These are phyloP conservation scores for Brassica hybrid DNA, from an alignment of 441 rosid genomes.

Conservation along the genomic window DNA sequence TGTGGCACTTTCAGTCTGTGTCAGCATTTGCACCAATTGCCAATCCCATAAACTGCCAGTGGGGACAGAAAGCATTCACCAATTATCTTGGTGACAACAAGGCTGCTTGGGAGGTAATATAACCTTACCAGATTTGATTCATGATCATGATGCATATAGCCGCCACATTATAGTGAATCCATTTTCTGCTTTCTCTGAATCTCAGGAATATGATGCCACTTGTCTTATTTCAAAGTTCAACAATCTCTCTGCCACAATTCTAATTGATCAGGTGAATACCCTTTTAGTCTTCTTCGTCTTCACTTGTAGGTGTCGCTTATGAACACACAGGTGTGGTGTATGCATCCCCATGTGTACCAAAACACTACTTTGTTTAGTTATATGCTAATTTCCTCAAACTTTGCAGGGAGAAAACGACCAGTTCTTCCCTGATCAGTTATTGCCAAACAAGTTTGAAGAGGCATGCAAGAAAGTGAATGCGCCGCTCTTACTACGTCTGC, in stretches of 20 bases:
- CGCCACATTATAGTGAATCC: background rate
- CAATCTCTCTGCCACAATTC: constrained; percentile 67
- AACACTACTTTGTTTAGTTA: constrained; percentile 10
- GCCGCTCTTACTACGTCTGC: constrained; percentile 65
- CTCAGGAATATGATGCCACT: constrained; percentile 94
- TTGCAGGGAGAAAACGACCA: constrained; percentile 87
- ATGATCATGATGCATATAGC: background rate
- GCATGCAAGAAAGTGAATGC: constrained; percentile 67
- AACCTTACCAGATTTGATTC: background rate
- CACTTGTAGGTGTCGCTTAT: background rate
- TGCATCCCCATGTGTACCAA: constrained; percentile 6
- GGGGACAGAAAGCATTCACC: constrained; percentile 95
- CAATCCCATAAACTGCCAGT: constrained; percentile 80
- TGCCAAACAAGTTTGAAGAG: constrained; percentile 67
- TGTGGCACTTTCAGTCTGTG: constrained; percentile 65
- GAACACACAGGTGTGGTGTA: background rate
- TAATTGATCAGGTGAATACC: constrained; percentile 84
- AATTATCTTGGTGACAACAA: constrained; percentile 81
- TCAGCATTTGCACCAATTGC: constrained; percentile 89
- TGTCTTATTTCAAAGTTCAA: constrained; percentile 64
- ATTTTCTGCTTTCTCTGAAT: constrained; percentile 6
- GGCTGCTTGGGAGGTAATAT: constrained; percentile 82
- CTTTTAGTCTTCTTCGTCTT: background rate
- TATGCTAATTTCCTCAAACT: too few relatives aligned
- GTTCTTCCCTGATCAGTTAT: constrained; percentile 74